Evolutionary conservation across 1,284 basidiomycete genomes (phyloP).

Genomic region (Singerocomus inundabilis): DNA sequence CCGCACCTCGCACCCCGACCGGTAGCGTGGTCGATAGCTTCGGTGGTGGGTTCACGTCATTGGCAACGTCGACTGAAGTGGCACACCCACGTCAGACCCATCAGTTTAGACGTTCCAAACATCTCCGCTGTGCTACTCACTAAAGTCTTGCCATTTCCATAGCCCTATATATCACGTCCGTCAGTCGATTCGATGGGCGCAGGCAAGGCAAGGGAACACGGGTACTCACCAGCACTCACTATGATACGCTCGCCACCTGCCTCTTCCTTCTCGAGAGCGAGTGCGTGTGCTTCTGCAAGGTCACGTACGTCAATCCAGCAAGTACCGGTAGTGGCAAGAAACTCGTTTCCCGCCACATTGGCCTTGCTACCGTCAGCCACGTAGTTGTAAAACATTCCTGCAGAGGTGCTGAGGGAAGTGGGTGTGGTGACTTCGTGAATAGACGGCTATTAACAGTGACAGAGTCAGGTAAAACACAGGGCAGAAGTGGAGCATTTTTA

Average conservation of each 20-base stretch:
- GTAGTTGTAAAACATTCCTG: conserved; percentile 30
- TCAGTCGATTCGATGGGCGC: too few species aligned
- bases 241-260: conserved; percentile 65
- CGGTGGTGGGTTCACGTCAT: too few species aligned
- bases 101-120: too few species aligned
- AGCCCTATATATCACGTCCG: conserved; percentile 12
- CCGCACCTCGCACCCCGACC: too few species aligned
- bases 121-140: too few species aligned
- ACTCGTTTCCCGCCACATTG: conserved; percentile 26
- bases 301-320: conserved; percentile 40
- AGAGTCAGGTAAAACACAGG: conserved; percentile 5
- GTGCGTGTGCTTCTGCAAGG: conserved; percentile 56
- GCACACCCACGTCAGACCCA: too few species aligned
- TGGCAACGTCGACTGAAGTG: too few species aligned
- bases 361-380: conserved; percentile 29
- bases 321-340: conserved; percentile 30
- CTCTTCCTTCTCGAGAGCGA: conserved; percentile 50
- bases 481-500: conserved; percentile 13
- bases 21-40: too few species aligned
- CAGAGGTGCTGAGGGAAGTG: conserved; percentile 50
- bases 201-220: not conserved
- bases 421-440: conserved; percentile 51
- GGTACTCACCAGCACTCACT: conserved; percentile 36
- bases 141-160: too few species aligned
- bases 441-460: conserved; percentile 33